Base-by-base conservation (phyloP, 441 rosid species). In the Aquilaria agallochum region DNA sequence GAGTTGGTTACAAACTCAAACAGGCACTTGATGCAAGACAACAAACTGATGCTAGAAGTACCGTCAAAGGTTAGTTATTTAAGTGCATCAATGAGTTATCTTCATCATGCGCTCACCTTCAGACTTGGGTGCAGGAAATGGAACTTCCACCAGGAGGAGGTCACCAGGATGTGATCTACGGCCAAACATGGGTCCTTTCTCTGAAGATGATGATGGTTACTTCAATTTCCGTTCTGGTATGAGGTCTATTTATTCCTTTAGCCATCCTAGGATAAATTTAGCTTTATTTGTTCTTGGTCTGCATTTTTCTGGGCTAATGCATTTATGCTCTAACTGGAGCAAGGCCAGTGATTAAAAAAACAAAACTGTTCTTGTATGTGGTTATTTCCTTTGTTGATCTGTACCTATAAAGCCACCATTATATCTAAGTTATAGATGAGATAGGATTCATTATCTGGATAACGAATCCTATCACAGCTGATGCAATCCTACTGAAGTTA, bases 1-100 rank as follows among this genome's bases (percentile, higher is more conserved):
- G 85, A 53, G 80, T 94, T 62, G 99, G 94, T 56, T 91, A 63
- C 86, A 90, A 87, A 86, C 84, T 94, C 62, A 94, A 83, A 76
- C 99, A 83, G 82, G 72, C 81, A 11, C 70, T 80, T 55, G 88
- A 82, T 66, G 58, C 67, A 12, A 94, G 70, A 83, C 86, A 83
- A 68, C 83, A 69, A 55, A 55, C 70, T 4, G 76, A 76, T 77
- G 77, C 78, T 66, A 52, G 80, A 68, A 57, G 60, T 72, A 70
- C 67, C 55, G 53, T 51, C 8, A 78, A 82, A 82, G 79, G 86
- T 86, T 55, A 61, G 50, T 2, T 54, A 27, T 14, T 65, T 47
- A 53, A 15, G 57, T 44, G 50, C 48, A 49, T 52, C 55, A 31
- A 31, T 50, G 27, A 53, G 50, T 64, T 69, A 44, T 53, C 34